Conservation (phyloP, 352 stramenopile genomes). For the Phytophthora podocarpi region DNA sequence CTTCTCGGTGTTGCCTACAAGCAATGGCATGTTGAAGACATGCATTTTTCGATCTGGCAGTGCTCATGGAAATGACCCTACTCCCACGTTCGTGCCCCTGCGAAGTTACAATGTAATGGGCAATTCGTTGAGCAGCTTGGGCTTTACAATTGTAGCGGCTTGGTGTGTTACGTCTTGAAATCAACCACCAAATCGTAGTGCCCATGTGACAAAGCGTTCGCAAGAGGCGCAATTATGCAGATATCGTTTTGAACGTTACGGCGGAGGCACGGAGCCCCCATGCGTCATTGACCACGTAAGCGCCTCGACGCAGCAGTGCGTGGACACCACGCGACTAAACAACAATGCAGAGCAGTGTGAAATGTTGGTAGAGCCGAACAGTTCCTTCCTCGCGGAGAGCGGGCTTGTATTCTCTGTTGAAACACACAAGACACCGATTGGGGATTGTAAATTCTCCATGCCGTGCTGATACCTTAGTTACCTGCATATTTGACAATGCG, state of each 20-base stretch:
- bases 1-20: conserved; percentile 3
- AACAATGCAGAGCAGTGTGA: no score
- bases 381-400: no score
- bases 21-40: conserved; percentile 1
- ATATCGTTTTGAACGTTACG: neutral
- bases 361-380: no score
- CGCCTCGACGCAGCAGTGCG: neutral
- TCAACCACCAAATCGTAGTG: neutral
- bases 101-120: conserved; percentile 3
- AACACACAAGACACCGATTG: no score
- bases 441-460: no score
- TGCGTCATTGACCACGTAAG: neutral
- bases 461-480: no score
- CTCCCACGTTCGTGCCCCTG: neutral
- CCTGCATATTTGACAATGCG: no score
- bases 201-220: neutral
- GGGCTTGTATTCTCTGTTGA: no score
- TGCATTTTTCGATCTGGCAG: neutral
- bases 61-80: neutral
- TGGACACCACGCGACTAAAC: no score
- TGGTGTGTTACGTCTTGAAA: conserved; percentile 19
- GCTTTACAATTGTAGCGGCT: neutral
- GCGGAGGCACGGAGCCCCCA: neutral
- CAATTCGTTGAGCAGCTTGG: neutral
- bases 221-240: neutral